Evolutionary conservation across 768 basidiomycete species (phyloP), one percentile per base, ranked within the genome.

Genomic region (Panaeolus cyanescens): DNA sequence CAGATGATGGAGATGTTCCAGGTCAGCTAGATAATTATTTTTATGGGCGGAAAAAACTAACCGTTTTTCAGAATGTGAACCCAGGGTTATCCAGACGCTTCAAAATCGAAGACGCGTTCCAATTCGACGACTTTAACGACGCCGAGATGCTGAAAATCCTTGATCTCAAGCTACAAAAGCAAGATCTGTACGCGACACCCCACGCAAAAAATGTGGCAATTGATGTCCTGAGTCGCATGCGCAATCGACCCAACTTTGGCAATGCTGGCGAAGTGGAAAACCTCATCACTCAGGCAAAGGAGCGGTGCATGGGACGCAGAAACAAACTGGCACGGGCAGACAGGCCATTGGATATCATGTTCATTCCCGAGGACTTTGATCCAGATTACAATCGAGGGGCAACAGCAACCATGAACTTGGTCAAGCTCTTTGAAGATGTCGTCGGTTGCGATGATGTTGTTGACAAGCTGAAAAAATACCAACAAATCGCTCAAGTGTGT

Each of bases 1-100:
- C 77, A 89, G 65, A 90, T 90, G 81, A 68, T 73, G n/a, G 85
- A 90, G 25, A 91, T 91, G 90, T 90, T 90, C 71, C 86, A 88
- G 75, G 89, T 83, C 69, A 45, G 74, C 60, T 17, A 19, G 15
- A 32, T n/a, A 9, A 22, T 19, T 59, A 36, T n/a, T 50, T 3
- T n/a, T n/a, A 36, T n/a, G 30, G 30, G 1, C 36, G 7, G 19
- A 25, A 22, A n/a, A 22, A 8, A 1, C 39, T 59, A 8, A 39
- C 53, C 25, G 19, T 13, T 15, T 25, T n/a, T 13, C 56, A 90
- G 89, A 86, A 90, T 55, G 88, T 89, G 31, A 91, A 90, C 65
- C 85, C 87, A 0, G 89, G 89, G 13, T 72, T 90, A 8, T 72
- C 83, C 2, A 82, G 89, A 25, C 85, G 89, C 0, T 91, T 91